Evolutionary conservation across 2,329 filamentous ascomycete genomes (phyloP).

Genomic region (Penicillium frequentans): DNA sequence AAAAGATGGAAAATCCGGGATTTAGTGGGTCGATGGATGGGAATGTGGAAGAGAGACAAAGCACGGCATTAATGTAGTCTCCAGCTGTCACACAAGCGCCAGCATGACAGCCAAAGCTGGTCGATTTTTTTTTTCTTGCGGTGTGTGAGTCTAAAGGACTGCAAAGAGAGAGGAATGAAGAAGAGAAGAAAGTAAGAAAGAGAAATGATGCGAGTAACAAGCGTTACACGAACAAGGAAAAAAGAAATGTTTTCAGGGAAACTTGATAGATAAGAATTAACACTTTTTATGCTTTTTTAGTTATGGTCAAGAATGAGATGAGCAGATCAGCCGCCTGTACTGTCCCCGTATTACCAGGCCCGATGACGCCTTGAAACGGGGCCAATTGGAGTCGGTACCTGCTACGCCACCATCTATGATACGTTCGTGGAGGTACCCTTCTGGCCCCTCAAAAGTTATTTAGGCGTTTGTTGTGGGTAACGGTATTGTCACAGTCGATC

Average conservation of each 20-base stretch:
- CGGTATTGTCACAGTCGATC: slow-evolving; percentile 15
- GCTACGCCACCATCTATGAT: background rate
- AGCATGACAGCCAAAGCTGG: slow-evolving; percentile 30
- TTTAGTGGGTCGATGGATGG: slow-evolving; percentile 37
- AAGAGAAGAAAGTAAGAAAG: slow-evolving; percentile 7
- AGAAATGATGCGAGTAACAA: slow-evolving; percentile 1
- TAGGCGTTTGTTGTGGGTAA: background rate
- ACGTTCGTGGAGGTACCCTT: background rate
- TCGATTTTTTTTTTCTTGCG: slow-evolving; percentile 6
- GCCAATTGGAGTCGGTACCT: background rate
- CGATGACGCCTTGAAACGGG: background rate
- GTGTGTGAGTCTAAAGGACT: background rate
- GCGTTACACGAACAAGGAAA: slow-evolving; percentile 6
- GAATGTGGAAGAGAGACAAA: slow-evolving; percentile 39
- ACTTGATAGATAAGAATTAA: slow-evolving; percentile 20
- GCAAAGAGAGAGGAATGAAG: background rate
- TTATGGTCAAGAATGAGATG: background rate
- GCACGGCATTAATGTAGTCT: slow-evolving; percentile 35
- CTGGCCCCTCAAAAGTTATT: background rate
- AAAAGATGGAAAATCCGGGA: slow-evolving; percentile 22
- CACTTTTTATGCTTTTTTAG: background rate
- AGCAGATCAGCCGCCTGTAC: slow-evolving; percentile 15
- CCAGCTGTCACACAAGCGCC: slow-evolving; percentile 39
- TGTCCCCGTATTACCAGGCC: background rate
- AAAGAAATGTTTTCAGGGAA: slow-evolving; percentile 2